Base-by-base conservation (phyloP, 768 basidiomycete genomes). In the Kwoniella heveanensis region DNA sequence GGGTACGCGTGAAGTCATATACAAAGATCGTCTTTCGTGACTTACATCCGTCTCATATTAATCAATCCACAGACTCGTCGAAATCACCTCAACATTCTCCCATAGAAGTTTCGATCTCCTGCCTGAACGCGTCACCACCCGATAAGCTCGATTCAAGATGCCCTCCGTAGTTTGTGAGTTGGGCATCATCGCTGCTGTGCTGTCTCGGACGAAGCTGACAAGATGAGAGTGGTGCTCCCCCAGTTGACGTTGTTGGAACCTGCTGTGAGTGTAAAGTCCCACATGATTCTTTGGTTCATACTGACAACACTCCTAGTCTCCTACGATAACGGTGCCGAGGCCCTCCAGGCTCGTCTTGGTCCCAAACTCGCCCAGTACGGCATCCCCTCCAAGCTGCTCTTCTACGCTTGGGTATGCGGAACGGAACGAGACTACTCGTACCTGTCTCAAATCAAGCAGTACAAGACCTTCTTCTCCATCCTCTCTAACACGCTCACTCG, bases 401-500 rank as follows among this genome's bases (percentile, higher is more conserved):
- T 73, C 62, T 73, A 73, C 65, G 57, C 72, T n/a, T 73, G 72
- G 72, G 49, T 73, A 30, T 64, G 62, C 57, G 57, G 58, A 12
- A 73, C 72, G 36, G 72, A 73, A 51, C 57, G 72, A 48, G 72
- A 73, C 57, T 73, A 73, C 69, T 66, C 66, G 1, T 73, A 73
- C 53, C 58, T 73, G 25, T 73, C 72, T 36, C 69, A 70, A 29
- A 73, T 73, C 69, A 67, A 69, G 49, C 72, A 73, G 56, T 73
- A 73, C 63, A 70, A 71, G 36, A 69, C 67, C 27, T 70, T 73
- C 65, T 69, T 67, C 57, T 52, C 64, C 9, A 71, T 73, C 53
- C 50, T 72, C 17, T 64, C 61, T n/a, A 39, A 50, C 54, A 70
- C 71, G 21, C 59, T 73, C 61, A 65, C 58, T 26, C 64, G 71